Evolutionary conservation across 228 moss, liverwort and hornwort species (phyloP), one percentile per base, ranked within the genome.

Genomic region (Sphagnum magellanicum): DNA sequence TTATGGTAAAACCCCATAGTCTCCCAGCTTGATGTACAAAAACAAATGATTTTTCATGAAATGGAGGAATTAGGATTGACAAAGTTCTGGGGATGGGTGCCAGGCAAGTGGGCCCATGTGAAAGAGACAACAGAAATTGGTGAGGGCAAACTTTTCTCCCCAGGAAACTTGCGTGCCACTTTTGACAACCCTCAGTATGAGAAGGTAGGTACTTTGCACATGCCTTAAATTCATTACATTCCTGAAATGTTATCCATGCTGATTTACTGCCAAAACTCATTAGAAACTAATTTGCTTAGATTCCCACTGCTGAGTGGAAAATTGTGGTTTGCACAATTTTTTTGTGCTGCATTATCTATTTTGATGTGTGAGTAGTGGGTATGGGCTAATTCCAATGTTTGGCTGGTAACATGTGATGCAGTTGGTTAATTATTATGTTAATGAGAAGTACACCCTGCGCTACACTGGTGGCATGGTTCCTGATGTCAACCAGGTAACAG

Each of bases 401-500:
- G 52, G 16, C 16, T 53, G 52, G 14, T 60, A 32, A 32, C 32
- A 32, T 32, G 32, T 32, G 2, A 53, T 63, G 15, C 82, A 89
- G 84, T 68, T 98, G 80, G 94, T 98, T 81, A 98, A 94, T 75
- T 94, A 89, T 74, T 98, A 94, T 52, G 94, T 98, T 8, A 90
- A 79, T 72, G 91, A 98, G 79, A 94, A 98, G 89, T 98, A 98
- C 73, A 94, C 94, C 13, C 84, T 94, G 72, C 91, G 93, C 17
- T 98, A 94, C 84, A 98, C 98, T 0, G 98, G 94, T 64, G 98
- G 98, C 60, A 98, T 98, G 98, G 98, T 94, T 53, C 98, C 98
- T 3, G 98, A 98, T 16, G 98, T 98, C 68, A 98, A 98, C 76
- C 98, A 98, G 97, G 95, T 92, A 70, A 32, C 32, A 32, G 32